Percentiles rank a stretch among this genome's conserved stretches.
Evolutionary conservation across 2,329 filamentous ascomycete species (phyloP).

Genomic region (Claviceps purpurea): DNA sequence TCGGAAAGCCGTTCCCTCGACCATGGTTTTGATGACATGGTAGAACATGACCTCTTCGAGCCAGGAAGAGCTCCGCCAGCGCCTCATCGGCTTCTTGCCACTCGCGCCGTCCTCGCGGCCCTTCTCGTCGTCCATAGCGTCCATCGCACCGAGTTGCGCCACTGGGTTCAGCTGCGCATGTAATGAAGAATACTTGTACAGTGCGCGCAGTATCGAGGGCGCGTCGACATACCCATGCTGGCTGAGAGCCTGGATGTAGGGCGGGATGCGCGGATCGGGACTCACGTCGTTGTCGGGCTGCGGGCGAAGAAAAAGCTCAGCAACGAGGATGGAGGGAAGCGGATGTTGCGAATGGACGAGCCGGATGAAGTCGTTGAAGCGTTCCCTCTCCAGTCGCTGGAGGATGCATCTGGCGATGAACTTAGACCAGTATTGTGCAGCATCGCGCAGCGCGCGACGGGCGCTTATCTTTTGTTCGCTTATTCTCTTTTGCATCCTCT

Average conservation of each 20-base stretch:
- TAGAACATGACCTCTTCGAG: constrained; percentile 88
- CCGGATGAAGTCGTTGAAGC: constrained; percentile 38
- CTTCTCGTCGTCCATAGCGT: constrained; percentile 1
- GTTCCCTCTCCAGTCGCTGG: constrained; percentile 36
- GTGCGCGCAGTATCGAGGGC: constrained; percentile 37
- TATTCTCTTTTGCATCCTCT: constrained; percentile 15
- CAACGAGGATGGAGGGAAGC: constrained; percentile 35
- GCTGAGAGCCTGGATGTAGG: constrained; percentile 45
- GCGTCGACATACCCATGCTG: constrained; percentile 38
- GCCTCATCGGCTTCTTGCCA: constrained; percentile 13
- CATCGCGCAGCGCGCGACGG: constrained; percentile 13
- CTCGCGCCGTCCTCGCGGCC: constrained; percentile 4
- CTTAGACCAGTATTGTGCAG: constrained; percentile 30
- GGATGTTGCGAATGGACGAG: constrained; percentile 38
- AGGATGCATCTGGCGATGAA: constrained; percentile 39
- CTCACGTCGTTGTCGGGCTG: constrained; percentile 31
- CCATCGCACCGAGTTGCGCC: constrained; percentile 3
- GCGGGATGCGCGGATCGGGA: constrained; percentile 45
- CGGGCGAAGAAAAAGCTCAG: constrained; percentile 46
- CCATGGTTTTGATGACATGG: constrained; percentile 79
- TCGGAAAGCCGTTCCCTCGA: constrained; percentile 34
- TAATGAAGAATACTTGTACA: constrained; percentile 44
- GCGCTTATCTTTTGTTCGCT: constrained; percentile 8
- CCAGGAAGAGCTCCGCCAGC: constrained; percentile 45
- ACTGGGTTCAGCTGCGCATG: constrained; percentile 18